phyloP scores from a whole-genome alignment of 352 stramenopile genomes.

The Pythium angustatum region DNA sequence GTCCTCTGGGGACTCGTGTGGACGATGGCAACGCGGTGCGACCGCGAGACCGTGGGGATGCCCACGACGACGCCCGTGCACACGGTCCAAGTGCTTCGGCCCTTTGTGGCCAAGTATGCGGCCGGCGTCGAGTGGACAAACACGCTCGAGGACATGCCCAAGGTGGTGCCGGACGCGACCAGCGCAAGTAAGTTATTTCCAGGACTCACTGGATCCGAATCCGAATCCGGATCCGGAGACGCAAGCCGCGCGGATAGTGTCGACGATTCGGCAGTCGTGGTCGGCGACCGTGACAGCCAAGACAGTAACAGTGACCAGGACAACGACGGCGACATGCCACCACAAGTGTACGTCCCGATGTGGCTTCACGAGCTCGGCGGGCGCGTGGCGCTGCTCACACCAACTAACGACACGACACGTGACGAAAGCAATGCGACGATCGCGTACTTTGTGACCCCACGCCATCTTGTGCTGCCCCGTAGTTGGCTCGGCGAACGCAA shows the following conservation, averaged over 20 bases:
- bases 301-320: no score
- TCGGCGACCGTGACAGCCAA: neutral
- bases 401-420: neutral
- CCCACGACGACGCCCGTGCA: slow-evolving; percentile 17
- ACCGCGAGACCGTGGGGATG: slow-evolving; percentile 1
- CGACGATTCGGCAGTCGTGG: neutral
- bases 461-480: slow-evolving; percentile 23
- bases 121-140: slow-evolving; percentile 7
- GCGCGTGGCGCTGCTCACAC: slow-evolving; percentile 1
- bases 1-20: slow-evolving; percentile 24
- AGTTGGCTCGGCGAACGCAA: slow-evolving; percentile 11
- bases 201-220: neutral
- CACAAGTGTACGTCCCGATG: neutral
- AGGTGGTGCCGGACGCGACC: neutral
- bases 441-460: slow-evolving; percentile 20
- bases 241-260: no score
- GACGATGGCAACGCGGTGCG: slow-evolving; percentile 11
- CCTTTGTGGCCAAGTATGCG: neutral
- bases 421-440: slow-evolving; percentile 7
- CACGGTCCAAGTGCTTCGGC: slow-evolving; percentile 3
- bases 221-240: no score
- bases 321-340: neutral
- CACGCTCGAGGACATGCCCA: neutral
- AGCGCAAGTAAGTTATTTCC: no score
- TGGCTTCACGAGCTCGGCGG: slow-evolving; percentile 1